Evolutionary conservation across 2,329 filamentous ascomycete species (phyloP).

Genomic region (Lachnellula arida): DNA sequence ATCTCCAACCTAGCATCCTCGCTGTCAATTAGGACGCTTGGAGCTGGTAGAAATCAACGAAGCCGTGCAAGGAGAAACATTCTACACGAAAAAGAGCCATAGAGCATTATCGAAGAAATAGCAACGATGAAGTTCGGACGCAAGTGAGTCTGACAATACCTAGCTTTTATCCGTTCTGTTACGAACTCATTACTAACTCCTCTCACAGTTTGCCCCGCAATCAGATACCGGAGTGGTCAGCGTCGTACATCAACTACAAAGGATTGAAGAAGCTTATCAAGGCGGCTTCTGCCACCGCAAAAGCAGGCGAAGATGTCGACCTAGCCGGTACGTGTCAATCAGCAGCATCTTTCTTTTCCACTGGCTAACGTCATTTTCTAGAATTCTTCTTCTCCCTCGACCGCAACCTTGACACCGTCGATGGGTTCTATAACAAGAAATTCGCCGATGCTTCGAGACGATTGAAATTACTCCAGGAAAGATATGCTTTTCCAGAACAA

Average conservation of each 20-base stretch:
- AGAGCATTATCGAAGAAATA: not conserved
- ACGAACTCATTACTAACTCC: constrained; percentile 15
- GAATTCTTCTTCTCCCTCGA: constrained; percentile 97
- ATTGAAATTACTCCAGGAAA: constrained; percentile 78
- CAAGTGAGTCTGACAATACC: constrained; percentile 42
- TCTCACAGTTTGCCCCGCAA: constrained; percentile 62
- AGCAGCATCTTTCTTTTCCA: constrained; percentile 34
- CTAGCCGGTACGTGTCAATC: constrained; percentile 68
- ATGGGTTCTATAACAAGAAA: constrained; percentile 96
- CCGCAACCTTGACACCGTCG: constrained; percentile 94
- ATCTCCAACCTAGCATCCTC: too few species aligned
- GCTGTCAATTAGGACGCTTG: too few species aligned
- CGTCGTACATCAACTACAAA: constrained; percentile 85
- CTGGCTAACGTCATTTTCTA: constrained; percentile 38
- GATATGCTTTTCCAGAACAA: constrained; percentile 73
- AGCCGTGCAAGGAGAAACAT: too few species aligned
- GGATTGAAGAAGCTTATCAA: constrained; percentile 95
- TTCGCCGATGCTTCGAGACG: constrained; percentile 79
- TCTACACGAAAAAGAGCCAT: not conserved
- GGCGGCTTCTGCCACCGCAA: constrained; percentile 57
- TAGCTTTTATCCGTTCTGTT: not conserved
- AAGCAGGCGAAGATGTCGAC: constrained; percentile 72
- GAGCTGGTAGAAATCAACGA: too few species aligned
- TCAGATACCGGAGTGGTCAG: constrained; percentile 82
- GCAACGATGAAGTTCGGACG: constrained; percentile 58